Evolutionary conservation across 257 asterid genomes (phyloP).

Genomic region (Fraxinus pennsylvanica): DNA sequence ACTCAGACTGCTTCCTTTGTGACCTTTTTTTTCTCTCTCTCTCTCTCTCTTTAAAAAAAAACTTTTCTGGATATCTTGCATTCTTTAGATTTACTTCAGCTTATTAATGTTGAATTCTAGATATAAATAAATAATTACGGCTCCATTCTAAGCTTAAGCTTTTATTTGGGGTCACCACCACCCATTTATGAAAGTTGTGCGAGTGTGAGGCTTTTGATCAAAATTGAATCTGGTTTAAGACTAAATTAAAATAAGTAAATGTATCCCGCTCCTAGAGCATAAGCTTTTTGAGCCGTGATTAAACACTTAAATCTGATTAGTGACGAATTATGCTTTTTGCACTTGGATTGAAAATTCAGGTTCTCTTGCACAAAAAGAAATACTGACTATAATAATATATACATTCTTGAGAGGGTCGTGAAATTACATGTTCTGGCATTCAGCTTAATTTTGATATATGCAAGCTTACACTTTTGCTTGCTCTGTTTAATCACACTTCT

Average conservation of each 20-base stretch:
- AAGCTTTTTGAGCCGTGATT: neutral
- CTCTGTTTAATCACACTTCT: neutral
- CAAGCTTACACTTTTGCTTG: neutral
- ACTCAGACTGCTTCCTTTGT: neutral
- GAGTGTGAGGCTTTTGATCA: neutral
- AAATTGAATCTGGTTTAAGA: neutral
- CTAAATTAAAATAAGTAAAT: neutral
- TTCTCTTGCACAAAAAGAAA: neutral
- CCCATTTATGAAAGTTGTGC: neutral
- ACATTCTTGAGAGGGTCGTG: neutral
- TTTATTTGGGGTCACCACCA: neutral
- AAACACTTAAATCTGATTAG: neutral
- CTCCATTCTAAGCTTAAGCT: neutral
- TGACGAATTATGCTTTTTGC: neutral
- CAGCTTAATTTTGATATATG: neutral
- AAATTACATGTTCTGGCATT: neutral
- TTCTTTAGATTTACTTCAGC: neutral
- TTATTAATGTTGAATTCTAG: neutral
- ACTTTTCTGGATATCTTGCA: neutral
- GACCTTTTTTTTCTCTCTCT: neutral
- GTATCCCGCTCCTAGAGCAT: neutral
- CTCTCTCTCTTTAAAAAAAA: neutral
- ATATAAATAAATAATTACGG: neutral
- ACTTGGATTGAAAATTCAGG: neutral
- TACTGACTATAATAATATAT: neutral